These are phyloP conservation scores for Tetrahymena malaccensis DNA, from an alignment of 73 alveolate genomes.

Conservation along the genomic window DNA sequence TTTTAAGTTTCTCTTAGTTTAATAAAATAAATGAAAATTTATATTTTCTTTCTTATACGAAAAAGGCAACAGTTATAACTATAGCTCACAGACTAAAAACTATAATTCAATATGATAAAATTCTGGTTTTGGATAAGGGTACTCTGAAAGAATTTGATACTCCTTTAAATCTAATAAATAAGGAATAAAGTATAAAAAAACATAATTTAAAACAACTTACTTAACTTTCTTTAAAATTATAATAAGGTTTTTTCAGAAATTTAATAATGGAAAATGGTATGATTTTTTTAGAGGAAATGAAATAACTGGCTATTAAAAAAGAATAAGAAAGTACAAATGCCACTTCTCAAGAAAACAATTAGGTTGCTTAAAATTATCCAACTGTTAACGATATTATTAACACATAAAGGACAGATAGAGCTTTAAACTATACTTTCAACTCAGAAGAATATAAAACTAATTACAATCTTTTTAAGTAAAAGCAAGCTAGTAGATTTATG, in stretches of 20 bases:
- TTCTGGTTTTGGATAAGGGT: slow-evolving; percentile 62
- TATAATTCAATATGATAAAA: slow-evolving; percentile 51
- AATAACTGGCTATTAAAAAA: background rate
- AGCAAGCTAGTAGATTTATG: background rate
- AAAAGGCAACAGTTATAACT: slow-evolving; percentile 42
- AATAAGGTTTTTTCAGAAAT: background rate
- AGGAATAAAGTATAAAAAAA: background rate
- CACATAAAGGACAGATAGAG: background rate
- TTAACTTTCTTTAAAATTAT: too few species aligned
- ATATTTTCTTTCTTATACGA: too few species aligned
- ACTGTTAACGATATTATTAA: background rate
- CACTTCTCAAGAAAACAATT: background rate
- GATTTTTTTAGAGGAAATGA: background rate
- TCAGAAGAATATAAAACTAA: background rate
- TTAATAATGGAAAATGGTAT: background rate
- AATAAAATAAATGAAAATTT: too few species aligned
- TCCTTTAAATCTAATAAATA: slow-evolving; percentile 8
- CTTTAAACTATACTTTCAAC: background rate
- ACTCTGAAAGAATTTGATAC: slow-evolving; percentile 48
- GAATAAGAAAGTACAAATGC: background rate
- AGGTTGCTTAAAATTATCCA: too few species aligned
- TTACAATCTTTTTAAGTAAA: background rate
- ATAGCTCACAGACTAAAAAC: slow-evolving; percentile 71
- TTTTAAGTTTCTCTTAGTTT: too few species aligned
- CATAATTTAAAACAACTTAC: too few species aligned